Percentiles rank a stretch among this genome's conserved stretches.
These are phyloP conservation scores for Parmales sp. DNA, from an alignment of 108 stramenopile species.

Conservation along the genomic window DNA sequence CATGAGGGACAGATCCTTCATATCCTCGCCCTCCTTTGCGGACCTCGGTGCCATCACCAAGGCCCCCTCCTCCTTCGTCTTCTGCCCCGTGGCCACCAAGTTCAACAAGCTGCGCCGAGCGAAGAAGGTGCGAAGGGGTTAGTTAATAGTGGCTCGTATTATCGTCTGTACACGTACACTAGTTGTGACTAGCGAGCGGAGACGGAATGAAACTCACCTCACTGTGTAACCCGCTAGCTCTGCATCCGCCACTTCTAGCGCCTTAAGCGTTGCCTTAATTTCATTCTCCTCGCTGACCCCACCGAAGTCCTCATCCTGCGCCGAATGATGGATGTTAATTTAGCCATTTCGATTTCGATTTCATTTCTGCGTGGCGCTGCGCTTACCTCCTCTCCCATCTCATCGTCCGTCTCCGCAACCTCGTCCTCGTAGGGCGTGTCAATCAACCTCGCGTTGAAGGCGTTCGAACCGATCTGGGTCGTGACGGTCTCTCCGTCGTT, in stretches of 20 bases:
- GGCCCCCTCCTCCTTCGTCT: conserved; percentile 69
- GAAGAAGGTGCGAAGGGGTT: too few relatives aligned
- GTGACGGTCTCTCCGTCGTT: conserved; percentile 52
- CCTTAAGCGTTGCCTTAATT: conserved; percentile 17
- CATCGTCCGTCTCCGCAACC: conserved; percentile 41
- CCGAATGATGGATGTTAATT: too few relatives aligned
- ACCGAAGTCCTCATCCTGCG: conserved; percentile 39
- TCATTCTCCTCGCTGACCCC: conserved; percentile 27
- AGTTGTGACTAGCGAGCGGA: too few relatives aligned
- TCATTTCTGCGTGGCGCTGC: too few relatives aligned
- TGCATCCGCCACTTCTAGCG: conserved; percentile 51
- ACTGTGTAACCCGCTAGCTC: conserved; percentile 74
- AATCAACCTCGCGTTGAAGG: conserved; percentile 61
- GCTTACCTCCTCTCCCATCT: conserved; percentile 25
- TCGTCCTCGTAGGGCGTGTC: conserved; percentile 62
- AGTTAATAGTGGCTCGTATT: too few relatives aligned
- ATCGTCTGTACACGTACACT: too few relatives aligned
- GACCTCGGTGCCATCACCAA: conserved; percentile 62
- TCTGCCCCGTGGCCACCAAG: conserved; percentile 68
- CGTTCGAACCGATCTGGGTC: conserved; percentile 63
- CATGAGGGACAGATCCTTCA: conserved; percentile 42
- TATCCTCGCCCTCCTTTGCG: background rate
- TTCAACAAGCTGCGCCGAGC: conserved; percentile 66
- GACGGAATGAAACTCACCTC: too few relatives aligned
- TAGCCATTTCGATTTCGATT: too few relatives aligned